A percentile compares a stretch with the other conserved stretches of the same genome.
Evolutionary conservation across 116 monocot species (phyloP).

Genomic region (Dioscorea cayenensis): DNA sequence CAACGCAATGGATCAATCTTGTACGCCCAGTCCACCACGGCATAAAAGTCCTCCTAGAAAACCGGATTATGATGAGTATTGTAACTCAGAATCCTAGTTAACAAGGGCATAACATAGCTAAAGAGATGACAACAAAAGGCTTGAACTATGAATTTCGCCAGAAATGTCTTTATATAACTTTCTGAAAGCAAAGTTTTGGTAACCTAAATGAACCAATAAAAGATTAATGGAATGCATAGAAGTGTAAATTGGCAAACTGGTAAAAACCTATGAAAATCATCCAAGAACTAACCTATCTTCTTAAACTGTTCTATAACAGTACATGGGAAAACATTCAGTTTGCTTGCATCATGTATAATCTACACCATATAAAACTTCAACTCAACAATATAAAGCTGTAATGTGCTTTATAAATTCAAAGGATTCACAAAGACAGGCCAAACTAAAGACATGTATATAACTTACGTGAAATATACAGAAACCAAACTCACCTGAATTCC

Average conservation of each 20-base stretch:
- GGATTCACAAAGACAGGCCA: too few relatives aligned
- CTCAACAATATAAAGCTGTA: too few relatives aligned
- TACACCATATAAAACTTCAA: too few relatives aligned
- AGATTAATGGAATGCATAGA: background rate
- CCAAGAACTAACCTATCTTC: too few relatives aligned
- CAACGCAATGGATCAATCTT: slow-evolving; percentile 95
- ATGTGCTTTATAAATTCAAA: too few relatives aligned
- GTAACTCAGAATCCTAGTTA: background rate
- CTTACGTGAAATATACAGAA: background rate
- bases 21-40: slow-evolving; percentile 95
- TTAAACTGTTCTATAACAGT: too few relatives aligned
- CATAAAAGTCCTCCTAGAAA: slow-evolving; percentile 90
- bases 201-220: background rate
- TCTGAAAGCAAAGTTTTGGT: background rate
- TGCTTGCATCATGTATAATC: too few relatives aligned
- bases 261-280: background rate
- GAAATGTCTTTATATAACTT: background rate
- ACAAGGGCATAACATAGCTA: background rate
- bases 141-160: background rate
- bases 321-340: too few relatives aligned
- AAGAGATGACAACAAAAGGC: background rate
- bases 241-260: background rate
- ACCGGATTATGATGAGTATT: background rate
- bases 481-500: slow-evolving; percentile 77
- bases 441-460: background rate